Conservation (phyloP, 345 rosid species). For the Eucalyptus regnans region DNA sequence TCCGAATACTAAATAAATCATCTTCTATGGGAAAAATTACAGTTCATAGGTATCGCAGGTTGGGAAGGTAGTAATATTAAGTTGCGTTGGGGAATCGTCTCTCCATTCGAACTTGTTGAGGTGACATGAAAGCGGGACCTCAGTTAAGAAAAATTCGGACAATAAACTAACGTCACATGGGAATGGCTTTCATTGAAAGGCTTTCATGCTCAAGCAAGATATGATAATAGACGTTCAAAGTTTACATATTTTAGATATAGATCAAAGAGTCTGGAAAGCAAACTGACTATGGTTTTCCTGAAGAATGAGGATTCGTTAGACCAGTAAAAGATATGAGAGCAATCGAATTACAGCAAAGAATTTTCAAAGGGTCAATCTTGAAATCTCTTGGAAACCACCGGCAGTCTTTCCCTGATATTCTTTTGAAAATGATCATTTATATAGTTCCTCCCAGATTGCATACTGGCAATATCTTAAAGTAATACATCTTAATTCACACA, state of each 20-base stretch:
- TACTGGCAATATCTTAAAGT: background rate
- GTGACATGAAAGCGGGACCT: background rate
- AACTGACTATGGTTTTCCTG: background rate
- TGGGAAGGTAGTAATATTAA: background rate
- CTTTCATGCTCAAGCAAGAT: background rate
- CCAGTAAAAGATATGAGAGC: background rate
- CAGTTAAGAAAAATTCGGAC: background rate
- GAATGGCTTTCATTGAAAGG: background rate
- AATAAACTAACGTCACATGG: background rate
- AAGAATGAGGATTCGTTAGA: background rate
- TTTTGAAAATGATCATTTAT: background rate
- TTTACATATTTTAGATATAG: background rate
- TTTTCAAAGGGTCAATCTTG: background rate
- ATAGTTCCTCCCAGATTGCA: background rate
- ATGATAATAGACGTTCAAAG: background rate
- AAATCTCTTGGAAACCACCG: background rate
- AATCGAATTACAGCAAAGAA: background rate
- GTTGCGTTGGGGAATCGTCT: background rate
- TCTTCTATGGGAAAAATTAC: background rate
- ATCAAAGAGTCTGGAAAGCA: background rate
- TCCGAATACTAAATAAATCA: background rate
- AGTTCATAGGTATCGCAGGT: background rate
- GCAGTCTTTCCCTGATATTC: background rate
- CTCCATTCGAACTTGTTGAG: background rate
- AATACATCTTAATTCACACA: background rate